phyloP scores from a whole-genome alignment of 1,284 basidiomycete species.

The Mycena citricolor region DNA sequence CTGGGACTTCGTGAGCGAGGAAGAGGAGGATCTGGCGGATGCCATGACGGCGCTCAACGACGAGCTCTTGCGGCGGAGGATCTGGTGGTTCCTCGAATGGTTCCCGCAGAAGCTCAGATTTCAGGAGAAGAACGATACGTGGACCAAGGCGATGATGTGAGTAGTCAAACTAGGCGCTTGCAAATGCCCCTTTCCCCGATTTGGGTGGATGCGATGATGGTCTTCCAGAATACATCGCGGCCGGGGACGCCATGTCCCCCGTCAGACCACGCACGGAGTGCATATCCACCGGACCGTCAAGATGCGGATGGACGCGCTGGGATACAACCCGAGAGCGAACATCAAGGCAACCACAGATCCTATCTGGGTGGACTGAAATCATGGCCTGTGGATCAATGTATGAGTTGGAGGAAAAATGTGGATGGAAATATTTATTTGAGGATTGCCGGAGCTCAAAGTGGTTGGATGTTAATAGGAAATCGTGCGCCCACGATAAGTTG shows the following conservation, averaged over 20 bases:
- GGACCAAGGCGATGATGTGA: constrained; percentile 26
- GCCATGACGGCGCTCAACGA: constrained; percentile 43
- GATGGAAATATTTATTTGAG: no score
- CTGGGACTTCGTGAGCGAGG: constrained; percentile 39
- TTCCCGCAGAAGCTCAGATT: constrained; percentile 40
- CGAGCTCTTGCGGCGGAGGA: constrained; percentile 37
- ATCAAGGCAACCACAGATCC: constrained; percentile 23
- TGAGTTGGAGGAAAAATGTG: no score
- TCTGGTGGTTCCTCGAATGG: constrained; percentile 53
- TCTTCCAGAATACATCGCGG: constrained; percentile 49
- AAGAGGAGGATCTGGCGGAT: constrained; percentile 50
- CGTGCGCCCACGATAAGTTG: no score
- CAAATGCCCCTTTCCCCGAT: neutral
- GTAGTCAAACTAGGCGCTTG: no score
- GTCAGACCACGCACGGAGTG: constrained; percentile 35
- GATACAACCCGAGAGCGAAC: constrained; percentile 24
- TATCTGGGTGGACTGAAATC: constrained; percentile 22
- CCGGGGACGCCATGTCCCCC: constrained; percentile 42
- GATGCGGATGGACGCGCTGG: constrained; percentile 46
- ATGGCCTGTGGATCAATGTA: no score
- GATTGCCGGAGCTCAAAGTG: no score
- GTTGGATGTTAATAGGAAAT: no score
- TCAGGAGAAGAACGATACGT: constrained; percentile 42
- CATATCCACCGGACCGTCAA: constrained; percentile 54
- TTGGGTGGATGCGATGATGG: neutral